Conservation (phyloP, 352 stramenopile species). For the Globisporangium viniferum region DNA sequence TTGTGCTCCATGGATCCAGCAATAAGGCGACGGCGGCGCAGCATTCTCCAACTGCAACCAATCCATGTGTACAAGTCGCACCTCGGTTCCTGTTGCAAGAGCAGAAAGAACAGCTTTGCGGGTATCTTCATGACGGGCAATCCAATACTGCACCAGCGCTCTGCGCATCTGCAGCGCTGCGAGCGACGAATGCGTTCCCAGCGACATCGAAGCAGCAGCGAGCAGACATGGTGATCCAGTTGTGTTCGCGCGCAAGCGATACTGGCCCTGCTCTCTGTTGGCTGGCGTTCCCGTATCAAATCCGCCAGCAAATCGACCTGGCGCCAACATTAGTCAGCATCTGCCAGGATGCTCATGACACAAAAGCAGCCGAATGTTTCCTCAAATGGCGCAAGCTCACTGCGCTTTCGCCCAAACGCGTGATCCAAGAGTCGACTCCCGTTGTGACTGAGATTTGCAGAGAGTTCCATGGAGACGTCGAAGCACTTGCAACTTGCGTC, state of each 20-base stretch:
- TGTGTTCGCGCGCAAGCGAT: constrained; percentile 21
- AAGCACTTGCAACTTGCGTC: constrained; percentile 28
- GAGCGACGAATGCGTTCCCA: constrained; percentile 15
- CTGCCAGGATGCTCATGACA: constrained; percentile 32
- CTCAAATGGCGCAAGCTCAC: constrained; percentile 31
- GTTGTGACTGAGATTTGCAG: constrained; percentile 17
- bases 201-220: constrained; percentile 12
- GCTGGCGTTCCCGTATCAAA: constrained; percentile 24
- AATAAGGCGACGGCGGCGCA: neutral
- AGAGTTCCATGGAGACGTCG: constrained; percentile 17
- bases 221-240: constrained; percentile 22
- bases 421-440: constrained; percentile 13
- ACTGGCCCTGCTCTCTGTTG: constrained; percentile 47
- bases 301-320: constrained; percentile 24
- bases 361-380: constrained; percentile 32
- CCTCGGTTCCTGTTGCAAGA: constrained; percentile 26
- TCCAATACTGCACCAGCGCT: constrained; percentile 15
- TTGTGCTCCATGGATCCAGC: neutral
- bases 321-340: constrained; percentile 25
- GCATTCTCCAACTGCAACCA: neutral
- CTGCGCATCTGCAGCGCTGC: constrained; percentile 31
- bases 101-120: constrained; percentile 31
- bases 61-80: constrained; percentile 25
- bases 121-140: neutral
- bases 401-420: constrained; percentile 19